Evolutionary conservation across 306 rosid genomes (phyloP).

Genomic region (Cucumis cinereus): DNA sequence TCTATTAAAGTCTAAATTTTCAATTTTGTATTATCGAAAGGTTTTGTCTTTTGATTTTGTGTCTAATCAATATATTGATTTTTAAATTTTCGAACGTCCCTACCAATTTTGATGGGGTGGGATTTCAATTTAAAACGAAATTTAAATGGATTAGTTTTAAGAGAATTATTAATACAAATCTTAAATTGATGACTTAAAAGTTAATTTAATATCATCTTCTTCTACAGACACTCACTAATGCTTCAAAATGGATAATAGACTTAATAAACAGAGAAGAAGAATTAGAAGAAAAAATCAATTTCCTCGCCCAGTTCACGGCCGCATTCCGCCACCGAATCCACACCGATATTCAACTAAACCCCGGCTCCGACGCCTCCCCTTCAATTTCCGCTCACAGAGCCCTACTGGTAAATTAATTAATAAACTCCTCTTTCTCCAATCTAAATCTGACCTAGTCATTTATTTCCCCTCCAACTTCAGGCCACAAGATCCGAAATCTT

Average conservation of each 20-base stretch:
- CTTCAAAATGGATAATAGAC: constrained; percentile 25
- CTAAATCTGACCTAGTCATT: background rate
- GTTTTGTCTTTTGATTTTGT: too few relatives aligned
- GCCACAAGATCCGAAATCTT: constrained; percentile 73
- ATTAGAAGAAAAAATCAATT: constrained; percentile 32
- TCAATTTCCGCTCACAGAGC: constrained; percentile 61
- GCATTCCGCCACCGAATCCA: constrained; percentile 51
- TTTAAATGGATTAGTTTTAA: too few relatives aligned
- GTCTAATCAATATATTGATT: too few relatives aligned
- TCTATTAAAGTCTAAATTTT: too few relatives aligned
- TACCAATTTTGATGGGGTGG: too few relatives aligned
- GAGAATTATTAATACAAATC: too few relatives aligned
- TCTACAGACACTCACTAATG: constrained; percentile 36
- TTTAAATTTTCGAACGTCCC: too few relatives aligned
- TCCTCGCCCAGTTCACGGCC: constrained; percentile 29
- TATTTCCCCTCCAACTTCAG: constrained; percentile 7
- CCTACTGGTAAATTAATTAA: constrained; percentile 18
- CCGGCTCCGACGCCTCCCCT: constrained; percentile 31
- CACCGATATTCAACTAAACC: constrained; percentile 44
- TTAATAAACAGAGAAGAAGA: constrained; percentile 19
- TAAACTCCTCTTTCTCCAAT: background rate
- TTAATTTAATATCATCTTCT: background rate
- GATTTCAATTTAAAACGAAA: too few relatives aligned
- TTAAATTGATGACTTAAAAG: too few relatives aligned
- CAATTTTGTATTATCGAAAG: too few relatives aligned